Evolutionary conservation across 1,284 basidiomycete genomes (phyloP).

Genomic region (Fomitopsis betulina): DNA sequence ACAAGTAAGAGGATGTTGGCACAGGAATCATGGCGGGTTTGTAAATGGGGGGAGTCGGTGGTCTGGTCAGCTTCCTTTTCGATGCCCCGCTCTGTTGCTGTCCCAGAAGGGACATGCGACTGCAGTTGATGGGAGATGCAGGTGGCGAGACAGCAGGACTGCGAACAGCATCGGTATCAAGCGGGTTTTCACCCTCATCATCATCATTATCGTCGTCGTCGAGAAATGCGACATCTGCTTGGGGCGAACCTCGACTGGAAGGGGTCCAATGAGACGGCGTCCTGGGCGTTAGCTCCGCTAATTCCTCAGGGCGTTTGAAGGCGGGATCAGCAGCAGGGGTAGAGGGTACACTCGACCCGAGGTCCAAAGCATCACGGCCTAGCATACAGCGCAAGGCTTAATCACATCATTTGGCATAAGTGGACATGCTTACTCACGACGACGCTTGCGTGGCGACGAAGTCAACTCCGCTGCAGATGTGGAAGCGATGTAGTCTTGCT

Average conservation of each 20-base stretch:
- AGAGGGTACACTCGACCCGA: background rate
- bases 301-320: background rate
- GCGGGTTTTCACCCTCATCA: background rate
- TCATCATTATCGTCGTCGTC: background rate
- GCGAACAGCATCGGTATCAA: background rate
- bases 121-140: background rate
- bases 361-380: constrained; percentile 3
- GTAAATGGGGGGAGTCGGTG: too few species aligned
- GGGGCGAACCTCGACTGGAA: background rate
- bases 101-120: background rate
- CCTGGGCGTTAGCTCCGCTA: background rate
- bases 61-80: too few species aligned
- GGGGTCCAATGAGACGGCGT: constrained; percentile 3
- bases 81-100: background rate
- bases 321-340: background rate
- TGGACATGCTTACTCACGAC: background rate
- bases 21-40: background rate
- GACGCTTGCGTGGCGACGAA: background rate
- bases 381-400: background rate
- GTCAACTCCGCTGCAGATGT: background rate
- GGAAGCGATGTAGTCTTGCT: background rate
- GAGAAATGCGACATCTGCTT: background rate
- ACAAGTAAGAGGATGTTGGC: constrained; percentile 15
- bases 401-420: background rate
- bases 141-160: background rate